These are phyloP conservation scores for Phialophora macrospora DNA, from an alignment of 2,329 filamentous ascomycete genomes.

Conservation along the genomic window DNA sequence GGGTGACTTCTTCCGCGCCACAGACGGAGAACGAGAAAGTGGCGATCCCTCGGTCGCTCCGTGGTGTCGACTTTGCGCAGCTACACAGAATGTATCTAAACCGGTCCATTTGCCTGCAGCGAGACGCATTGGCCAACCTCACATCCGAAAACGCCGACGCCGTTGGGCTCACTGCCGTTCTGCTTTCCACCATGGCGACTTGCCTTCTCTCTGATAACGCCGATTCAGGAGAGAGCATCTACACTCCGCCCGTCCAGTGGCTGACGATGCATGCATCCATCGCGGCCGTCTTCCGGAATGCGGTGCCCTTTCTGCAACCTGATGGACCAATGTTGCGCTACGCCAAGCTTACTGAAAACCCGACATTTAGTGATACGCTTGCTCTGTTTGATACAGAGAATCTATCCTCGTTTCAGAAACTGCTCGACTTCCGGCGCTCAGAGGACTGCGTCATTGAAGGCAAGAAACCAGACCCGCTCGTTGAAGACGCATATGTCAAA, in stretches of 20 bases:
- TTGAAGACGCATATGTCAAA: constrained; percentile 1
- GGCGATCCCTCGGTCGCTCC: constrained; percentile 13
- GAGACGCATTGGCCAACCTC: constrained; percentile 39
- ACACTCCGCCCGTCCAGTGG: constrained; percentile 44
- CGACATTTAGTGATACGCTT: constrained; percentile 19
- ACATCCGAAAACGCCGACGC: constrained; percentile 41
- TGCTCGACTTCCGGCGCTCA: neutral
- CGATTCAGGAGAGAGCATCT: constrained; percentile 40
- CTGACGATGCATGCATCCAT: constrained; percentile 42
- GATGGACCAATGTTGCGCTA: constrained; percentile 39
- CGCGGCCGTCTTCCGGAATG: constrained; percentile 38
- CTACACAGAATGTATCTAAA: constrained; percentile 32
- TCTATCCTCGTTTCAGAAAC: neutral
- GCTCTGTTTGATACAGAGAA: neutral
- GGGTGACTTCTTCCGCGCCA: constrained; percentile 1
- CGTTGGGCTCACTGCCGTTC: constrained; percentile 40
- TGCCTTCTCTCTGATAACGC: constrained; percentile 39
- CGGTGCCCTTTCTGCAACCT: constrained; percentile 33
- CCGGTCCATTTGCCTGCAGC: constrained; percentile 41
- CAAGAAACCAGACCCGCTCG: neutral
- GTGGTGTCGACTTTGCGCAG: constrained; percentile 19
- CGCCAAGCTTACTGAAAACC: constrained; percentile 36
- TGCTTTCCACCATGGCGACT: constrained; percentile 41
- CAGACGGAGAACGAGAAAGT: neutral
- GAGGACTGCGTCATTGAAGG: neutral